Evolutionary conservation across 257 asterid genomes (phyloP).

Genomic region (Solanum pimpinellifolium): DNA sequence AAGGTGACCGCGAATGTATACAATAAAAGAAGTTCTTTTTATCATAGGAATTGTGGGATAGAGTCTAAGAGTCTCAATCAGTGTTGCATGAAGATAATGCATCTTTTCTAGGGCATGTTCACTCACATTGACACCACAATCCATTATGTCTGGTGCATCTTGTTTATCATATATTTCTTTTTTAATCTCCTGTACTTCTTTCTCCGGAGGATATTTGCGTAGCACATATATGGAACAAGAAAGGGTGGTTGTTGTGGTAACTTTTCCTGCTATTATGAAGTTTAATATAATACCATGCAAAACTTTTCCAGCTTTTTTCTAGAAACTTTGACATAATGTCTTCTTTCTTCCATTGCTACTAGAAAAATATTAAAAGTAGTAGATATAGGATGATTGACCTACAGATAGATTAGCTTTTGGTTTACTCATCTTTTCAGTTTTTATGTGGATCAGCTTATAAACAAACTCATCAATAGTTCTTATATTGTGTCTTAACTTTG

Average conservation of each 20-base stretch:
- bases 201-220: conserved; percentile 50
- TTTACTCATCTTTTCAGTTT: conserved; percentile 22
- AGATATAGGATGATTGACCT: conserved; percentile 2
- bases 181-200: conserved; percentile 24
- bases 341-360: conserved; percentile 36
- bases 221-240: conserved; percentile 44
- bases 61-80: conserved; percentile 52
- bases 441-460: conserved; percentile 36
- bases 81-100: conserved; percentile 48
- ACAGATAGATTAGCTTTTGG: conserved; percentile 22
- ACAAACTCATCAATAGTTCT: conserved; percentile 38
- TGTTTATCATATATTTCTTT: conserved; percentile 5
- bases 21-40: neutral
- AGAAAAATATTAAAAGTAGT: neutral
- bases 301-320: conserved; percentile 15
- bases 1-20: conserved; percentile 4
- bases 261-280: conserved; percentile 51
- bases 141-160: conserved; percentile 4
- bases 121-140: conserved; percentile 22
- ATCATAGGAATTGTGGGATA: conserved; percentile 60
- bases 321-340: conserved; percentile 50
- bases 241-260: conserved; percentile 35
- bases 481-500: conserved; percentile 24
- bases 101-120: conserved; percentile 38
- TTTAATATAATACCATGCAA: conserved; percentile 43